These are phyloP conservation scores for Solanum lignicaule DNA, from an alignment of 257 asterid species.

Conservation along the genomic window DNA sequence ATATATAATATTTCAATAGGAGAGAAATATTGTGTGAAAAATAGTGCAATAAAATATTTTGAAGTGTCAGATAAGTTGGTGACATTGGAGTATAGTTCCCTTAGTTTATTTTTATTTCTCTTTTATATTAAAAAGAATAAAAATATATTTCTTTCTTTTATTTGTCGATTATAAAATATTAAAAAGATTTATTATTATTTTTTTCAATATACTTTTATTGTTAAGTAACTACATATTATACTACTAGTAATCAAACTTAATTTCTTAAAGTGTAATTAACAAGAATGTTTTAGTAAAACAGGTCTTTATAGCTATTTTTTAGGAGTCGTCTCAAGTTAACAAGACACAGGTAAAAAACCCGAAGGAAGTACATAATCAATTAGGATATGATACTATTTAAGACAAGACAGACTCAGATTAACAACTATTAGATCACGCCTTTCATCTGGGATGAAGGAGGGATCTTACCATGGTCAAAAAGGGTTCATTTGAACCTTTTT, in stretches of 20 bases:
- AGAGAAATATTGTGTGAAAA: background rate
- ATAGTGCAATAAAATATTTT: background rate
- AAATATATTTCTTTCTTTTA: background rate
- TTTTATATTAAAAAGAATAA: background rate
- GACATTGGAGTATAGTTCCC: background rate
- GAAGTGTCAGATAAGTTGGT: background rate
- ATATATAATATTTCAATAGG: too few relatives aligned
- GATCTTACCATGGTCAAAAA: background rate
- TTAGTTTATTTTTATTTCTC: background rate
- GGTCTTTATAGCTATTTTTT: background rate
- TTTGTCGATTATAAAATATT: background rate
- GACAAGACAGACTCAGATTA: background rate
- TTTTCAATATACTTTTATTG: background rate
- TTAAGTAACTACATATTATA: background rate
- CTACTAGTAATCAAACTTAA: background rate
- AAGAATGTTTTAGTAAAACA: background rate
- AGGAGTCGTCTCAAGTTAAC: rapidly evolving
- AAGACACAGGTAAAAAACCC: rapidly evolving
- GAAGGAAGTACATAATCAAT: background rate
- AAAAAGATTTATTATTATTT: background rate
- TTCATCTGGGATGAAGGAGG: background rate
- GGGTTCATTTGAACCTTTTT: too few relatives aligned
- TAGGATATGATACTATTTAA: background rate
- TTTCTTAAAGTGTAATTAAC: background rate
- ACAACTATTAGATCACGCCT: background rate